A percentile compares a stretch with the other conserved stretches of the same genome.
Evolutionary conservation across 225 moss, liverwort and hornwort species (phyloP).

Genomic region (Rhytidiadelphus loreus): DNA sequence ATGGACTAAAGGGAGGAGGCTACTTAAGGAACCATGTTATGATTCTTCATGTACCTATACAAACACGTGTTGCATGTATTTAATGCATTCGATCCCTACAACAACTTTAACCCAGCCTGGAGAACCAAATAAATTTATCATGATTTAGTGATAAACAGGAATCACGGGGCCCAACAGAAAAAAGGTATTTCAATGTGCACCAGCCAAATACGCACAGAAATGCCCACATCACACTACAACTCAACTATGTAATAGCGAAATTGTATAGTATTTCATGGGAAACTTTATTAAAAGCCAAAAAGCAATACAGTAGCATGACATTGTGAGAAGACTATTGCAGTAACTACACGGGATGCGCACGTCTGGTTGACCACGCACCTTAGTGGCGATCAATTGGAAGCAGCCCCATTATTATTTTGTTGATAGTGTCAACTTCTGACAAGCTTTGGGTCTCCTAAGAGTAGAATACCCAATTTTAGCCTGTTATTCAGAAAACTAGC

Average conservation of each 20-base stretch:
- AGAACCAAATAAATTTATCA: background rate
- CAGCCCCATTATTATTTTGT: background rate
- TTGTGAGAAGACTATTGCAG: background rate
- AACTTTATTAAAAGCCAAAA: background rate
- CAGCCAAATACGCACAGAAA: background rate
- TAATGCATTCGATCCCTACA: background rate
- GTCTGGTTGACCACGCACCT: background rate
- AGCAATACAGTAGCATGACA: background rate
- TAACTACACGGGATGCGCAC: background rate
- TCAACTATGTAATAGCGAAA: background rate
- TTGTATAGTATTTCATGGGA: background rate
- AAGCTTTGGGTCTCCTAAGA: background rate
- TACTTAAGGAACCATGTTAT: too few relatives aligned
- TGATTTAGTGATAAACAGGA: background rate
- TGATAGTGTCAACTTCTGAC: slow-evolving; percentile 2
- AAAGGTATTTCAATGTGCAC: background rate
- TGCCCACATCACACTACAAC: background rate
- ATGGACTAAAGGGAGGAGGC: background rate
- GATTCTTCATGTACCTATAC: background rate
- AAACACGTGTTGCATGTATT: background rate
- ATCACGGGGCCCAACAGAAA: background rate
- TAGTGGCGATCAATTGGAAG: background rate
- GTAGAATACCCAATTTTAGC: background rate
- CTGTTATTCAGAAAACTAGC: background rate
- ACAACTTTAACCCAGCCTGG: background rate